Percentiles rank a stretch among this genome's conserved stretches.
These are phyloP conservation scores for Chalciporus chontae DNA, from an alignment of 768 basidiomycete genomes.

Conservation along the genomic window DNA sequence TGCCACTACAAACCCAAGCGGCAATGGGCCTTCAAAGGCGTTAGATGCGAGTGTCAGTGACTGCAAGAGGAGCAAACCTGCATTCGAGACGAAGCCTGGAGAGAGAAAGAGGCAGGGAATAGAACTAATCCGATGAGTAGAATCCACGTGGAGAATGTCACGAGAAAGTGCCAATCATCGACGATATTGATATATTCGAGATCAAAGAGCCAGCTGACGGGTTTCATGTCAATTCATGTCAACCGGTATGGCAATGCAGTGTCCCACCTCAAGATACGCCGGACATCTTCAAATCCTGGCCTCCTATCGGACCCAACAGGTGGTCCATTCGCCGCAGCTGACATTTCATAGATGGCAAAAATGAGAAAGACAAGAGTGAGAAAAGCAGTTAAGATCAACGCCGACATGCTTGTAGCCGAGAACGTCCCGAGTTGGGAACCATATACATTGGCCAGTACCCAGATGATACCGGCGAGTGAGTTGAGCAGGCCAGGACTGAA, in stretches of 20 bases:
- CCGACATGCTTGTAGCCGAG: constrained; percentile 37
- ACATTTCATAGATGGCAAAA: constrained; percentile 8
- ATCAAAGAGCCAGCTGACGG: constrained; percentile 34
- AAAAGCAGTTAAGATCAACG: constrained; percentile 40
- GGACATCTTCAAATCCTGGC: too few relatives aligned
- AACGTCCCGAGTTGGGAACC: constrained; percentile 44
- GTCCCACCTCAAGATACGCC: too few relatives aligned
- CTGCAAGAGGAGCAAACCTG: constrained; percentile 31
- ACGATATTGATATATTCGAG: constrained; percentile 43
- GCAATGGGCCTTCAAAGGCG: constrained; percentile 39
- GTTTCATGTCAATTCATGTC: too few relatives aligned
- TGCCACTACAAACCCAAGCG: constrained; percentile 44
- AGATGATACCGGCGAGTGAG: constrained; percentile 49
- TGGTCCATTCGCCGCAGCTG: too few relatives aligned
- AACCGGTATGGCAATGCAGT: too few relatives aligned
- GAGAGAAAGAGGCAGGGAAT: constrained; percentile 53
- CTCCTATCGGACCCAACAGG: too few relatives aligned
- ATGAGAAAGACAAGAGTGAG: constrained; percentile 36
- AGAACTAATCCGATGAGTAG: constrained; percentile 51
- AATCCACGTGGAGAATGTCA: constrained; percentile 56
- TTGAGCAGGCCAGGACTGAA: constrained; percentile 46
- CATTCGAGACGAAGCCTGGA: constrained; percentile 24
- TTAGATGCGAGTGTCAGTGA: not conserved
- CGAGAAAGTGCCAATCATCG: constrained; percentile 39
- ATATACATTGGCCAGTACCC: constrained; percentile 44